phyloP scores from a whole-genome alignment of 306 rosid genomes.

The Fragaria ananassa region DNA sequence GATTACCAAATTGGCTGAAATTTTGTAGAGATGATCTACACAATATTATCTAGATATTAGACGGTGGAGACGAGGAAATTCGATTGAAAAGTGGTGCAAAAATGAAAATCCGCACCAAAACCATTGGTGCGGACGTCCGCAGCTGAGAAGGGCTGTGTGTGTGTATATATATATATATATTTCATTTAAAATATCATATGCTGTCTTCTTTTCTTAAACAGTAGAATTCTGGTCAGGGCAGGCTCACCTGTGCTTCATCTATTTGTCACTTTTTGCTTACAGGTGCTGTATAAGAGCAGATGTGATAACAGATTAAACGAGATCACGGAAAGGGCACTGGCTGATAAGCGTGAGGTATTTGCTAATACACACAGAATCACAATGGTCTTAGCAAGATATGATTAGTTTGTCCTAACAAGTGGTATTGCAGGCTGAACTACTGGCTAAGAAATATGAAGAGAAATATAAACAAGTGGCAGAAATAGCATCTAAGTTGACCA shows the following conservation, averaged over 20 bases:
- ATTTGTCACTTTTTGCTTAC: slow-evolving; percentile 25
- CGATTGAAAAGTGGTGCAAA: too few relatives aligned
- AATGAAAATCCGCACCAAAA: too few relatives aligned
- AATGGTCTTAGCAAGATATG: slow-evolving; percentile 16
- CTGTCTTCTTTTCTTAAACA: background rate
- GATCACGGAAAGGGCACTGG: slow-evolving; percentile 91
- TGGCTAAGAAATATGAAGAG: slow-evolving; percentile 85
- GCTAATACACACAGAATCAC: slow-evolving; percentile 17
- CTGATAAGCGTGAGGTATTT: slow-evolving; percentile 89
- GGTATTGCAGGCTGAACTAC: slow-evolving; percentile 66
- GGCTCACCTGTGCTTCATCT: background rate
- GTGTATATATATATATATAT: too few relatives aligned
- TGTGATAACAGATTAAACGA: slow-evolving; percentile 89
- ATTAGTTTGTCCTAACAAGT: slow-evolving; percentile 6
- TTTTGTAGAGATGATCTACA: too few relatives aligned
- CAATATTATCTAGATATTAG: too few relatives aligned
- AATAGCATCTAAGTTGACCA: slow-evolving; percentile 77
- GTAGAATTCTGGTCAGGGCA: slow-evolving; percentile 1
- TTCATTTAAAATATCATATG: background rate
- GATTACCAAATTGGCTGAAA: too few relatives aligned
- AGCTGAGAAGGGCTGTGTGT: too few relatives aligned
- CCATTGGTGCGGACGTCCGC: too few relatives aligned
- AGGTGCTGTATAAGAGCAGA: slow-evolving; percentile 90
- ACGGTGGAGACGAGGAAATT: too few relatives aligned
- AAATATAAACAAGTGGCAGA: slow-evolving; percentile 90